These are phyloP conservation scores for Globisporangium perplexum DNA, from an alignment of 352 stramenopile genomes.

Conservation along the genomic window DNA sequence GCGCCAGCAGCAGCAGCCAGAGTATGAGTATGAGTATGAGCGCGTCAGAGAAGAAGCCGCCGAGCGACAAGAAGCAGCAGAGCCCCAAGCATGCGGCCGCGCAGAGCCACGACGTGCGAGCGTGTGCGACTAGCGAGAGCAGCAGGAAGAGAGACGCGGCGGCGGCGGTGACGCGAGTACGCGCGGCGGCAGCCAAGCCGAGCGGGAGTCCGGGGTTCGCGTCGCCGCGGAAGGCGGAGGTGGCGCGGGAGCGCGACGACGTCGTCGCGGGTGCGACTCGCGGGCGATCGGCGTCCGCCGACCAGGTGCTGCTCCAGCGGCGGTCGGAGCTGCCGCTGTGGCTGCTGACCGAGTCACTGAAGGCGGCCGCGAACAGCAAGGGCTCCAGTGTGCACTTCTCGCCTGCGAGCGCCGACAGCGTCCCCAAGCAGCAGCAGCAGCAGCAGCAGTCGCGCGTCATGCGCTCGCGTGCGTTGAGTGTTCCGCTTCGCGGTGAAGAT, in stretches of 20 bases:
- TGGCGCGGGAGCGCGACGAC: background rate
- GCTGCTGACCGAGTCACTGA: slow-evolving; percentile 12
- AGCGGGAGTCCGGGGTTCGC: background rate
- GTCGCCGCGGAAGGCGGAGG: slow-evolving; percentile 6
- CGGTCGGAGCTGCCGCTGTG: slow-evolving; percentile 17
- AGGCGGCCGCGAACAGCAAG: background rate
- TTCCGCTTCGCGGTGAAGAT: slow-evolving; percentile 6
- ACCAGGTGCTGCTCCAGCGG: slow-evolving; percentile 22
- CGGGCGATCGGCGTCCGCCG: slow-evolving; percentile 21
- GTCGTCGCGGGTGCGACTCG: slow-evolving; percentile 6
- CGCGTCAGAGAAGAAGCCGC: slow-evolving; percentile 9
- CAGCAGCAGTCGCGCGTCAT: background rate
- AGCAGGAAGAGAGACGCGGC: background rate
- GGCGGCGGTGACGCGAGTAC: background rate
- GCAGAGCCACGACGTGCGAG: background rate
- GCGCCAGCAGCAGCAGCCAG: background rate
- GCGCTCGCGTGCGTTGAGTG: slow-evolving; percentile 1
- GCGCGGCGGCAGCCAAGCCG: background rate
- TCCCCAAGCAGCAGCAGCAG: background rate
- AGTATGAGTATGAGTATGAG: slow-evolving; percentile 3
- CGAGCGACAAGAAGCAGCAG: background rate
- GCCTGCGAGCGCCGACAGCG: no score
- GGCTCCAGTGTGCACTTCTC: background rate
- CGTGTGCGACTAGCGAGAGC: background rate
- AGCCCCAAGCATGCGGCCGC: background rate